Evolutionary conservation across 1,284 basidiomycete species (phyloP), one percentile per base, ranked within the genome.

Genomic region (Schizopora paradoxa): DNA sequence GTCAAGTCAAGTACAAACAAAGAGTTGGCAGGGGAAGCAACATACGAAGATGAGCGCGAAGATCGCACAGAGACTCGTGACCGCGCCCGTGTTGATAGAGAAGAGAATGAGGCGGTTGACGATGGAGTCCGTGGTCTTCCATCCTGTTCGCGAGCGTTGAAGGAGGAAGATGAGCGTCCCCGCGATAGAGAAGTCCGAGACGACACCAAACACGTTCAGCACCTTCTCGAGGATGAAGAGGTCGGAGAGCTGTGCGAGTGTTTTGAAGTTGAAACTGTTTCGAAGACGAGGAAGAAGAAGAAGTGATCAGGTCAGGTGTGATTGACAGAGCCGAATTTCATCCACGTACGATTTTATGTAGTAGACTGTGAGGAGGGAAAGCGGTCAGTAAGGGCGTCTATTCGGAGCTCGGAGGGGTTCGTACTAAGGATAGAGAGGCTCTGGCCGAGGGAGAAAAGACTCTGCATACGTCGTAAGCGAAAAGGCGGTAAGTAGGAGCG

Each of bases 81-180:
- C 33, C 18, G 49, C 29, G 13, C 50, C 50, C 7, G 50, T 51
- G 23, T 51, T 51, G 26, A 51, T 29, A 3, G 47, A 41, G 43
- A 51, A 51, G 23, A 49, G 21, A 37, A 51, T 51, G 8, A 51
- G 46, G 6, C 47, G 38, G 29, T 48, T 51, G 32, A 51, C 45
- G 18, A 51, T 51, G 23, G 23, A 43, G 18, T 51, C 50, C 13
- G 50, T 49, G 6, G 43, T 32, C 19, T 29, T 23, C 43, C 48
- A 51, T 6, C 50, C 50, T 13, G 50, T 51, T 7, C 50, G 36
- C 16, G 42, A 45, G 8, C 28, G 22, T 18, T 51, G 46, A 8
- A 51, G 26, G 11, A 51, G 43, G 23, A 10, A 49, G 21, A 48
- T 48, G 16, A 51, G 50, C 7, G 42, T 18, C 5, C 18, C n/a